These are phyloP conservation scores for Ballota nigra DNA, from an alignment of 257 asterid species.

Conservation along the genomic window DNA sequence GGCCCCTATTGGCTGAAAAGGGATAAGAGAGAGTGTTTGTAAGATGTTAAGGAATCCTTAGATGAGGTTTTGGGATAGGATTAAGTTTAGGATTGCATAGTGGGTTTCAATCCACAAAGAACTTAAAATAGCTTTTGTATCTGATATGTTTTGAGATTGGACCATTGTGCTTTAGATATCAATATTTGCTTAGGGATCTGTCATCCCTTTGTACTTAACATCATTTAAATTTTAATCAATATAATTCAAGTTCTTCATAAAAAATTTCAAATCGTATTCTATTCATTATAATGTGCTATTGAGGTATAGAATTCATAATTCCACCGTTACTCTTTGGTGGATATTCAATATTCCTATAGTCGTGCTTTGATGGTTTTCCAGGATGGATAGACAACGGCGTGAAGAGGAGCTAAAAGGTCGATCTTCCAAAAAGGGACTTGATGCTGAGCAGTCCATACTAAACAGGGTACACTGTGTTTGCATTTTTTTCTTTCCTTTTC, in stretches of 20 bases:
- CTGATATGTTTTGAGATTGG: neutral
- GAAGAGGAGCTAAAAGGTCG: slow-evolving; percentile 90
- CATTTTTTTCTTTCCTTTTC: neutral
- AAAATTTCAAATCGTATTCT: neutral
- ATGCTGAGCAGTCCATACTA: slow-evolving; percentile 75
- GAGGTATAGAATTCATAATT: neutral
- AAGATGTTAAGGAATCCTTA: neutral
- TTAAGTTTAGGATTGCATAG: neutral
- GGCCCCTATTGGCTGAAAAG: neutral
- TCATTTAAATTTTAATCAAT: neutral
- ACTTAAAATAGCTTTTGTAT: neutral
- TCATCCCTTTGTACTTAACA: neutral
- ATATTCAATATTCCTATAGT: neutral
- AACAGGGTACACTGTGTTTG: slow-evolving; percentile 55
- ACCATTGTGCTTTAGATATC: neutral
- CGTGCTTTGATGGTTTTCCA: slow-evolving; percentile 33
- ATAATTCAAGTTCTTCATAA: neutral
- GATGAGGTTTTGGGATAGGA: neutral
- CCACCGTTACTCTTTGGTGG: neutral
- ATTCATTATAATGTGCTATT: neutral
- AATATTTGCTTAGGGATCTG: neutral
- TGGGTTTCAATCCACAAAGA: neutral
- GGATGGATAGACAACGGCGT: slow-evolving; percentile 97
- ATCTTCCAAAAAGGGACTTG: slow-evolving; percentile 73
- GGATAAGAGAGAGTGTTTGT: neutral